Evolutionary conservation across 2,329 filamentous ascomycete genomes (phyloP), one percentile per base, ranked within the genome.

Genomic region (Scedosporium apiospermum): DNA sequence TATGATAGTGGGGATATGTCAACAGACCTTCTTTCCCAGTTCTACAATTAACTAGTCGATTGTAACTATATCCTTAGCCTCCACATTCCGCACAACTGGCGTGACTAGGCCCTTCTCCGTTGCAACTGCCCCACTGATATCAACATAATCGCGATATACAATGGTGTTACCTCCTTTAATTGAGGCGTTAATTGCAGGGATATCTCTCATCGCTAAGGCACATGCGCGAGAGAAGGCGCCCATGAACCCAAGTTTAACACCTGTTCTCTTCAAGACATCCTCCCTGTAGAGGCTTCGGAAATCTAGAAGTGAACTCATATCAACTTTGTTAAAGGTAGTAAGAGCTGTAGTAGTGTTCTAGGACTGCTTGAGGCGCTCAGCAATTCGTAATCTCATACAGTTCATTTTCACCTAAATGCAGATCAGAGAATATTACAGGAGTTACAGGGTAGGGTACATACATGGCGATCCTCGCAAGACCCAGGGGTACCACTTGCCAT

Each of bases 201-300:
- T 81, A 67, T 98, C 93, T 71, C 89, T 90, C 90, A 97, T 96
- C 64, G 95, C 95, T 64, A 98, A 81, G 53, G 96, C 87, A 69
- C 86, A 90, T 58, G 95, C 95, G 66, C 89, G 90, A 3, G 93
- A 90, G 78, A 99, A 99, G 63, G 93, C 93, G 74, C 92, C 95
- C 93, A 99, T 98, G 81, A 98, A 99, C n/a, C 95, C 95, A 62
- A 99, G 88, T 82, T 98, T 99, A 64, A 98, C 89, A 53, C 93
- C 93, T 10, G 91, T 95, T 82, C 93, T 96, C 84, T 98, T 96
- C 63, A 98, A 81, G 26, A 97, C 81, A 64, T 96, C 93, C 64
- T 98, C 93, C 82, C 97, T 98, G 84, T 98, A 98, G 58, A 92
- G 82, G 77, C 96, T 97, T 69, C 95, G 89, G 81, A 99, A 93